Conservation (phyloP, 2,329 filamentous ascomycete species). For the Botryotinia calthae region DNA sequence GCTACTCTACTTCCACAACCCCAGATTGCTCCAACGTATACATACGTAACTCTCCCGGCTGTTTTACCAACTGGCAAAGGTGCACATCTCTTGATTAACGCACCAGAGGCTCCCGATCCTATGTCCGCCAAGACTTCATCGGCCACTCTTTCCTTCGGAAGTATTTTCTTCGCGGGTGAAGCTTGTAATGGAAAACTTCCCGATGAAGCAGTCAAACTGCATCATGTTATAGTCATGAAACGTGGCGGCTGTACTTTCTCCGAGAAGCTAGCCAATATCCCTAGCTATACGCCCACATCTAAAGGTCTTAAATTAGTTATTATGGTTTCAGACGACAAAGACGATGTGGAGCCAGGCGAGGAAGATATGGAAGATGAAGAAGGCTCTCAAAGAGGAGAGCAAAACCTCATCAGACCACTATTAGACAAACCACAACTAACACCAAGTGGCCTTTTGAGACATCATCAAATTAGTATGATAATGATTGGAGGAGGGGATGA, state of each 20-base stretch:
- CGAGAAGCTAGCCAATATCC: slow-evolving; percentile 81
- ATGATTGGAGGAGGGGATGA: slow-evolving; percentile 73
- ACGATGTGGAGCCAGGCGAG: slow-evolving; percentile 24
- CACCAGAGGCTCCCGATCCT: slow-evolving; percentile 43
- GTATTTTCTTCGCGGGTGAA: slow-evolving; percentile 67
- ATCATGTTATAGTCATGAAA: slow-evolving; percentile 79
- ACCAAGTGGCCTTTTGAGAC: slow-evolving; percentile 38
- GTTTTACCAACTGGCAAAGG: slow-evolving; percentile 53
- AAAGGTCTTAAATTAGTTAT: slow-evolving; percentile 75
- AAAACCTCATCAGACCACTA: slow-evolving; percentile 55
- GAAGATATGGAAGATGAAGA: slow-evolving; percentile 36
- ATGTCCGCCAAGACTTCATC: slow-evolving; percentile 33
- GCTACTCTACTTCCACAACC: slow-evolving; percentile 42
- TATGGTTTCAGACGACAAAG: slow-evolving; percentile 60
- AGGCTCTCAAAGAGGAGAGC: slow-evolving; percentile 40
- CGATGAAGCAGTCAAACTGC: slow-evolving; percentile 47
- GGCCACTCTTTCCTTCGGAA: slow-evolving; percentile 61
- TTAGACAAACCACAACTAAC: slow-evolving; percentile 67
- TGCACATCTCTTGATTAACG: slow-evolving; percentile 67
- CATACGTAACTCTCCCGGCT: slow-evolving; percentile 43
- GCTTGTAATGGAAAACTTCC: slow-evolving; percentile 59
- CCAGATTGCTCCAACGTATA: slow-evolving; percentile 36
- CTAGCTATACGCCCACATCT: slow-evolving; percentile 63
- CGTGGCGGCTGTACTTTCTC: slow-evolving; percentile 84
- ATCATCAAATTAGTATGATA: slow-evolving; percentile 73